Evolutionary conservation across 352 stramenopile genomes (phyloP), one percentile per base, ranked within the genome.

Genomic region (Phytopythium cucurbitacearum): DNA sequence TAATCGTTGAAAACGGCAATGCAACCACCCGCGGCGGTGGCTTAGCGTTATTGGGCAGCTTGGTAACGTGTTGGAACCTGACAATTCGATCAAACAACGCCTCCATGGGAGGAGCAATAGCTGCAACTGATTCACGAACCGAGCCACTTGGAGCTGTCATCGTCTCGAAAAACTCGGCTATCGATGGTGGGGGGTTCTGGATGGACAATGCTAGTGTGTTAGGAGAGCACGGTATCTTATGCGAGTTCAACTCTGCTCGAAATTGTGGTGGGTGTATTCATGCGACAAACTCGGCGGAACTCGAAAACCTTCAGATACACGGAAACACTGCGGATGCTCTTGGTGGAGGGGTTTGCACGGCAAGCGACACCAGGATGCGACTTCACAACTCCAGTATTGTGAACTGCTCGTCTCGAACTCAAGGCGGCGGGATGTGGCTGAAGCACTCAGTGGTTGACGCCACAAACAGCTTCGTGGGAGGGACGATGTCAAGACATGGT

Each of bases 11-110:
- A 16, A 33, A 51, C 16, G 35, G 60, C 2, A 21, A 40, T 7
- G 46, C 56, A 9, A 32, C 7, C 13, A 15, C 12, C 8, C 40
- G 12, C 8, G 56, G 60, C 2, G 60, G 56, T 4, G 56, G 56
- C 1, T 1, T 64, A 15, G 41, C 40, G 0, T 21, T 57, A 13
- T 32, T 46, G 0, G 16, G 40, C 13, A 68, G 60, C 60, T 21
- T 28, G 2, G 39, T 65, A 4, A 45, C 34, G 51, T 15, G 51
- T 4, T 33, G 48, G 5, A 21, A 34, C 11, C 37, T 62, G 15
- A 28, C 11, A 7, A 45, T 69, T 7, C 9, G 11, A 13, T 59
- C 34, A 0, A 69, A 69, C 32, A 48, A 15, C 11, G 62, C 62
- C 2, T 40, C 39, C 3, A 39, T 33, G 8, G 62, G 62, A 9